Conservation (phyloP, 139 green algal species). For the Eudorina sp. region DNA sequence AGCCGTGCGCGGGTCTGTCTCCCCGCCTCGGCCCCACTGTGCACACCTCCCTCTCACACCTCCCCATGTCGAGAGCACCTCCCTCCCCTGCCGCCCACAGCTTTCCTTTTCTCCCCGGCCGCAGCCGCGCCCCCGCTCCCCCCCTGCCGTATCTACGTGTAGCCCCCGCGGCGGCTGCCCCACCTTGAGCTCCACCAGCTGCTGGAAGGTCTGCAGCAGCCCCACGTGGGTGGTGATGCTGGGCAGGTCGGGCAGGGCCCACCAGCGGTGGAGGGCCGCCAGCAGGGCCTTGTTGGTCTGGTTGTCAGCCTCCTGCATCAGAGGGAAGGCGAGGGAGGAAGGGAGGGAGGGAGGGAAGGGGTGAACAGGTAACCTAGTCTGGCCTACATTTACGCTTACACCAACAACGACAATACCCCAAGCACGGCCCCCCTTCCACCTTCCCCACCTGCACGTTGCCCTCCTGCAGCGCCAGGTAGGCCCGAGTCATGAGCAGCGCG, state of each 20-base stretch:
- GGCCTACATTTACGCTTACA: too few species aligned
- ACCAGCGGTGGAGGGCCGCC: slow-evolving; percentile 83
- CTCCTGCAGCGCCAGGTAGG: slow-evolving; percentile 85
- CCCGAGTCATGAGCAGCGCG: slow-evolving; percentile 78
- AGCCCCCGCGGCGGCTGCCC: neutral
- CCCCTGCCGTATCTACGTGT: neutral
- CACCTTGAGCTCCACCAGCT: slow-evolving; percentile 92
- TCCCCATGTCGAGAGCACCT: too few species aligned
- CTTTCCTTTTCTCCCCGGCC: too few species aligned
- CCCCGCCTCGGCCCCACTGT: too few species aligned
- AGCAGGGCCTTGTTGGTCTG: slow-evolving; percentile 69
- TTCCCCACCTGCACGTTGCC: slow-evolving; percentile 68
- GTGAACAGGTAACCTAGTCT: too few species aligned
- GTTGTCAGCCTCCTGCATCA: slow-evolving; percentile 25
- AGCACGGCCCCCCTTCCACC: too few species aligned
- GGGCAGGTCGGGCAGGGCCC: slow-evolving; percentile 89
- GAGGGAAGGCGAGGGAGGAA: neutral
- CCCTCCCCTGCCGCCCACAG: too few species aligned
- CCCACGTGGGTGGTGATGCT: slow-evolving; percentile 17
- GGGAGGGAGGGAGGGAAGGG: neutral
- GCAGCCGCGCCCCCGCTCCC: too few species aligned
- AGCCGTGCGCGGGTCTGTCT: too few species aligned
- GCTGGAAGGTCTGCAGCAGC: slow-evolving; percentile 74
- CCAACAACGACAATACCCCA: too few species aligned
- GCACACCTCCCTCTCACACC: too few species aligned